Evolutionary conservation across 2,329 filamentous ascomycete species (phyloP).

Genomic region (Nigrospora oryzae): DNA sequence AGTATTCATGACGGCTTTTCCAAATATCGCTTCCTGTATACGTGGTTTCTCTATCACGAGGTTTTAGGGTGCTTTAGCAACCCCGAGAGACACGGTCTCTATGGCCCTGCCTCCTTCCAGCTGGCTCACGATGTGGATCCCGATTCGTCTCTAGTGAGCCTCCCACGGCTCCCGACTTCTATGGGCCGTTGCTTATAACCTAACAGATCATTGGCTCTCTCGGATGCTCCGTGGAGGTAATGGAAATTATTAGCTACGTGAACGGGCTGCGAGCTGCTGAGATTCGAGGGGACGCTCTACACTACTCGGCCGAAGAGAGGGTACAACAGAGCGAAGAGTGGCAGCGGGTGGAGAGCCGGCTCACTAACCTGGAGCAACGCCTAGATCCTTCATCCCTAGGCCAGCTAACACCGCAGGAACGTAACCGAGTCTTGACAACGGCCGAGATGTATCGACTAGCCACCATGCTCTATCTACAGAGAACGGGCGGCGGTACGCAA

Average conservation of each 20-base stretch:
- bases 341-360: conserved; percentile 14
- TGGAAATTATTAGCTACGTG: conserved; percentile 31
- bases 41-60: conserved; percentile 39
- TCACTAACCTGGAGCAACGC: conserved; percentile 16
- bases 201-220: conserved; percentile 36
- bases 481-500: conserved; percentile 15
- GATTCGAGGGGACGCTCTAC: conserved; percentile 16
- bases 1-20: conserved; percentile 16
- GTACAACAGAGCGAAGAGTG: conserved; percentile 18
- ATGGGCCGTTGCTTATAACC: conserved; percentile 3
- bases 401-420: conserved; percentile 18
- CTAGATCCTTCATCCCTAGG: conserved; percentile 18
- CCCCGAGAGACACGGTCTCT: conserved; percentile 16
- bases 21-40: conserved; percentile 29
- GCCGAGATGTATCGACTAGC: conserved; percentile 43
- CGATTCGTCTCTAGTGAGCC: not conserved
- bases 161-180: not conserved
- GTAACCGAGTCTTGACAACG: conserved; percentile 26
- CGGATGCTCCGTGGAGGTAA: conserved; percentile 36
- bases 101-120: conserved; percentile 17
- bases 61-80: conserved; percentile 34
- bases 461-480: conserved; percentile 31
- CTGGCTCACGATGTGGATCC: not conserved
- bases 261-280: conserved; percentile 25
- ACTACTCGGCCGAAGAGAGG: conserved; percentile 15